A percentile compares a stretch with the other conserved stretches of the same genome.
Evolutionary conservation across 2,329 filamentous ascomycete genomes (phyloP).

Genomic region (Monosporascus sp.): DNA sequence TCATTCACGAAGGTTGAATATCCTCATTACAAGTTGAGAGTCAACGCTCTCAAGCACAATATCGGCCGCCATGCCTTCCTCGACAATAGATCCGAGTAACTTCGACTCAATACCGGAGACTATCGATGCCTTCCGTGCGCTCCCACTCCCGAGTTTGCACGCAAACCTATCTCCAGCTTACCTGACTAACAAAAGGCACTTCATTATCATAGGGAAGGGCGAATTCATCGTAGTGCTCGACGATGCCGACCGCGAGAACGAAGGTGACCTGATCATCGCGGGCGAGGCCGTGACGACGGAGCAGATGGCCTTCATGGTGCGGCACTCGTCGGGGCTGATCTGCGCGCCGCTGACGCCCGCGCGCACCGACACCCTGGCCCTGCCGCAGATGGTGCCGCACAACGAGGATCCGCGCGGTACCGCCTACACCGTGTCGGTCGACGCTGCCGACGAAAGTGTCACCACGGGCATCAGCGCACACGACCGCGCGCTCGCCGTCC

Average conservation of each 20-base stretch:
- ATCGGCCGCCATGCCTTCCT: conserved; percentile 40
- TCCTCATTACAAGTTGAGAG: too few species aligned
- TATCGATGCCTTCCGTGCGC: conserved; percentile 59
- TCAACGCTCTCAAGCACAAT: not conserved
- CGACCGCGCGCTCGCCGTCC: conserved; percentile 78
- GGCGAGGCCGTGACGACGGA: conserved; percentile 76
- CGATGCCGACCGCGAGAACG: conserved; percentile 87
- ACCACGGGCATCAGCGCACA: conserved; percentile 88
- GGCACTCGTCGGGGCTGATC: conserved; percentile 83
- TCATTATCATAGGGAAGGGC: conserved; percentile 53
- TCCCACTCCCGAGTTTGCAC: conserved; percentile 2
- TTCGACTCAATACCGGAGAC: conserved; percentile 63
- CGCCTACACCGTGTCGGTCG: conserved; percentile 87
- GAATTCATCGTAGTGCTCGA: conserved; percentile 97
- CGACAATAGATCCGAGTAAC: conserved; percentile 43
- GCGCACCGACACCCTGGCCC: conserved; percentile 63
- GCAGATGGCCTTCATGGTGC: conserved; percentile 95
- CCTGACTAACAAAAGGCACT: conserved; percentile 5
- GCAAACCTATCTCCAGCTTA: conserved; percentile 2
- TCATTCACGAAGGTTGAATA: too few species aligned
- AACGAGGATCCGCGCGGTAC: conserved; percentile 82
- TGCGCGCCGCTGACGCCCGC: conserved; percentile 75
- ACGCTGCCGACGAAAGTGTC: conserved; percentile 65
- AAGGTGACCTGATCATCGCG: conserved; percentile 96
- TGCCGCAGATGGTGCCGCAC: conserved; percentile 80